phyloP scores from a whole-genome alignment of 352 stramenopile species.

The Phytophthora pluvialis region DNA sequence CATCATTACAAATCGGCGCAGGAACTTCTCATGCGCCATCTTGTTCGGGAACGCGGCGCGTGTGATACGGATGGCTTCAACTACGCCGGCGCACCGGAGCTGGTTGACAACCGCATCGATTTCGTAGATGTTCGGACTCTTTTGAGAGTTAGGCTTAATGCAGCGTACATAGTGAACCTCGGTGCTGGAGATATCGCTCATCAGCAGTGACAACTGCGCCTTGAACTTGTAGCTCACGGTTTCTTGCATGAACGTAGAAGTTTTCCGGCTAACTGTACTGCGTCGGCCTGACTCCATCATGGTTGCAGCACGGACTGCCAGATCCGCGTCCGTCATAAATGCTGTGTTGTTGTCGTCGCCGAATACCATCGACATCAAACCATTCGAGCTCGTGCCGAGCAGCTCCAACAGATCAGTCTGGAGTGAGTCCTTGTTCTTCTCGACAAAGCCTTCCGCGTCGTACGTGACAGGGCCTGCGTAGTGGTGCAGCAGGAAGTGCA shows the following conservation, averaged over 20 bases:
- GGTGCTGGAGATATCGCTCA: slow-evolving; percentile 87
- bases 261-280: slow-evolving; percentile 63
- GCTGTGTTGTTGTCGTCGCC: slow-evolving; percentile 53
- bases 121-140: slow-evolving; percentile 85
- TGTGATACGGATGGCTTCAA: slow-evolving; percentile 92
- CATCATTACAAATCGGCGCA: slow-evolving; percentile 84
- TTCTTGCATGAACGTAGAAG: slow-evolving; percentile 87
- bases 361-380: slow-evolving; percentile 77
- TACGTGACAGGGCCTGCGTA: slow-evolving; percentile 88
- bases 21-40: slow-evolving; percentile 92
- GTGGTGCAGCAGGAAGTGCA: slow-evolving; percentile 83
- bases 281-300: slow-evolving; percentile 59
- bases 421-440: slow-evolving; percentile 90
- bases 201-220: slow-evolving; percentile 82
- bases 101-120: slow-evolving; percentile 86
- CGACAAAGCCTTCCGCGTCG: slow-evolving; percentile 81
- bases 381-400: slow-evolving; percentile 71
- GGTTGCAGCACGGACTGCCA: slow-evolving; percentile 56
- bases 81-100: slow-evolving; percentile 88
- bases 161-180: slow-evolving; percentile 91
- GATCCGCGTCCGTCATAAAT: slow-evolving; percentile 68
- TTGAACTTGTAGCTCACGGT: slow-evolving; percentile 93
- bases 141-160: slow-evolving; percentile 91
- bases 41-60: slow-evolving; percentile 93
- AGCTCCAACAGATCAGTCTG: slow-evolving; percentile 81